Evolutionary conservation across 73 alveolate genomes (phyloP).

Genomic region (Paraurostyla sp.): DNA sequence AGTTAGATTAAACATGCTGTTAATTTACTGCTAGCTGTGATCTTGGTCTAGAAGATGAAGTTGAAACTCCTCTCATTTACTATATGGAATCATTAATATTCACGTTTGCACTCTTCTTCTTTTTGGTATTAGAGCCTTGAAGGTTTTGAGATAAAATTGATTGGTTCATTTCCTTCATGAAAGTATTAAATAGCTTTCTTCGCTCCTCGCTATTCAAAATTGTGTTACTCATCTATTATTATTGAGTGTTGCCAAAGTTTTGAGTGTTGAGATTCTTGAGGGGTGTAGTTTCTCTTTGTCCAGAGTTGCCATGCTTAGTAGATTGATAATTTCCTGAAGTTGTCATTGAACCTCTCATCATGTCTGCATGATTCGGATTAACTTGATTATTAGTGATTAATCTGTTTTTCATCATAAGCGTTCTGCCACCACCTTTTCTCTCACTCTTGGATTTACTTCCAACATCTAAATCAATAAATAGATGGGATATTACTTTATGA

Average conservation of each 20-base stretch:
- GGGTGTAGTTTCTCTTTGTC: slow-evolving; percentile 1
- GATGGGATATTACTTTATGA: slow-evolving; percentile 3
- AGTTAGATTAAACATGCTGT: not conserved
- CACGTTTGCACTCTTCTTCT: not conserved
- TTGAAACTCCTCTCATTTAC: slow-evolving; percentile 7
- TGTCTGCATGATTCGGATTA: too few relatives aligned
- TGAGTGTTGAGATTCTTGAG: not conserved
- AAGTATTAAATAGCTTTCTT: not conserved
- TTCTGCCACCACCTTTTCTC: slow-evolving; percentile 36
- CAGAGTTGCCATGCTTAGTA: not conserved
- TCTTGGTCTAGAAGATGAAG: slow-evolving; percentile 23
- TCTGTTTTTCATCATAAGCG: slow-evolving; percentile 33
- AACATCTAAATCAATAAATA: not conserved
- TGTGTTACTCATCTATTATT: not conserved
- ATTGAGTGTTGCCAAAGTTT: not conserved
- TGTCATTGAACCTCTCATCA: not conserved
- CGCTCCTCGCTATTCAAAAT: slow-evolving; percentile 23
- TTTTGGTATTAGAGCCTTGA: not conserved
- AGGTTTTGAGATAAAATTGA: not conserved
- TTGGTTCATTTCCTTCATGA: slow-evolving; percentile 56
- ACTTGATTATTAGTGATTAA: not conserved
- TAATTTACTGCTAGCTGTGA: slow-evolving; percentile 5
- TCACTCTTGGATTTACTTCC: not conserved
- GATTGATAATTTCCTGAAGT: not conserved
- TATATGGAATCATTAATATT: slow-evolving; percentile 8